These are phyloP conservation scores for Diaporthe citriasiana DNA, from an alignment of 2,329 filamentous ascomycete genomes.

Conservation along the genomic window DNA sequence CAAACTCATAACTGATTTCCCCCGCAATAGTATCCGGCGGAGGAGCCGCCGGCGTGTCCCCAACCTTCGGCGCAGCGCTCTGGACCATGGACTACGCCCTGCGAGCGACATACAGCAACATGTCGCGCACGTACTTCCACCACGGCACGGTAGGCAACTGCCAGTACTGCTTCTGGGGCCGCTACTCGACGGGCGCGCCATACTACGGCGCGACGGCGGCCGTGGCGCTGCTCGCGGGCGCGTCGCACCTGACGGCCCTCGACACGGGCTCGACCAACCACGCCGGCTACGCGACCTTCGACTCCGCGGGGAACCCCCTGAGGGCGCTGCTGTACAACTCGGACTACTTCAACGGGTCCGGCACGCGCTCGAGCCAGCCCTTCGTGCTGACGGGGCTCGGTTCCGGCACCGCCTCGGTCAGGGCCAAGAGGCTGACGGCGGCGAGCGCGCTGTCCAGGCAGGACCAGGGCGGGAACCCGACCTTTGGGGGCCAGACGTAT, in stretches of 20 bases:
- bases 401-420: slow-evolving; percentile 46
- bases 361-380: slow-evolving; percentile 53
- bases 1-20: neutral
- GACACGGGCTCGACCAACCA: slow-evolving; percentile 59
- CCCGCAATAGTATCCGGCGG: slow-evolving; percentile 54
- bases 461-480: slow-evolving; percentile 58
- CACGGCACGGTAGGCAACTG: slow-evolving; percentile 67
- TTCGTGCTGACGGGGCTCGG: slow-evolving; percentile 58
- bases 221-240: slow-evolving; percentile 59
- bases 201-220: slow-evolving; percentile 67
- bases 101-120: slow-evolving; percentile 53
- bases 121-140: slow-evolving; percentile 64
- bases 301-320: slow-evolving; percentile 53
- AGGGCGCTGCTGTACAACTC: slow-evolving; percentile 62
- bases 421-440: slow-evolving; percentile 61
- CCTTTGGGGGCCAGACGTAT: slow-evolving; percentile 62
- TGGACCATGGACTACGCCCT: slow-evolving; percentile 66
- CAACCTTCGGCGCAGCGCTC: slow-evolving; percentile 63
- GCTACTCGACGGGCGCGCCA: slow-evolving; percentile 63
- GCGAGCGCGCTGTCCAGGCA: slow-evolving; percentile 58
- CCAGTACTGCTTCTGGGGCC: slow-evolving; percentile 63
- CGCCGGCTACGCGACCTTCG: slow-evolving; percentile 62
- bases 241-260: slow-evolving; percentile 59
- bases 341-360: slow-evolving; percentile 56
- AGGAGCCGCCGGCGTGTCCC: slow-evolving; percentile 56